Evolutionary conservation across 1,139 yeast species (phyloP).

Genomic region (Spathaspora sp.): DNA sequence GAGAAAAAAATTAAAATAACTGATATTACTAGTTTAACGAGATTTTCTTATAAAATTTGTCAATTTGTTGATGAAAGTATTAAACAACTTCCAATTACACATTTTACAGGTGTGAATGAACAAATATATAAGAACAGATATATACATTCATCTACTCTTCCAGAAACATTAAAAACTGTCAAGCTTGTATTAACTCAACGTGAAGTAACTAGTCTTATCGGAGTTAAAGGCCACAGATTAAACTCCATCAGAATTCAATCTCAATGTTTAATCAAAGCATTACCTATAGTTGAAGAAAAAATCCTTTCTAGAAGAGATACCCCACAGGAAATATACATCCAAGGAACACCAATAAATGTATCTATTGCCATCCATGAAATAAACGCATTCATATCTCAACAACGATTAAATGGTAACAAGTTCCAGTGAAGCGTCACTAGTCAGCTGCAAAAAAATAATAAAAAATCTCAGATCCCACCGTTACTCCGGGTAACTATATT

Average conservation of each 20-base stretch:
- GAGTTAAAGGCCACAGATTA: slow-evolving; percentile 26
- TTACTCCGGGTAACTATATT: not conserved
- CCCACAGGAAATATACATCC: slow-evolving; percentile 14
- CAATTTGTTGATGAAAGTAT: not conserved
- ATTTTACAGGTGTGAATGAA: not conserved
- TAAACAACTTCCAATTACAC: not conserved
- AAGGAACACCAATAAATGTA: slow-evolving; percentile 19
- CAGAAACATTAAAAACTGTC: not conserved
- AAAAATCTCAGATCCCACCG: not conserved
- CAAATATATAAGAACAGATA: not conserved
- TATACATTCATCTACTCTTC: no score
- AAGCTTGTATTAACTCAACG: slow-evolving; percentile 13
- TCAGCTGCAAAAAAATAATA: not conserved
- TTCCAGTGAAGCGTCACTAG: not conserved
- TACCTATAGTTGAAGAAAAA: slow-evolving; percentile 15
- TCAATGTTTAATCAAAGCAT: slow-evolving; percentile 28
- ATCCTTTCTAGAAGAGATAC: slow-evolving; percentile 8
- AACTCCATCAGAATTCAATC: slow-evolving; percentile 24
- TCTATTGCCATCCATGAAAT: slow-evolving; percentile 18
- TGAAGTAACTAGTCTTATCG: slow-evolving; percentile 32
- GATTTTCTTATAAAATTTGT: not conserved
- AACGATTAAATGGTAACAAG: not conserved
- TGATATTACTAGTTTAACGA: not conserved
- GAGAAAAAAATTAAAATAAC: not conserved
- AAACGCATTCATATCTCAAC: slow-evolving; percentile 3